phyloP scores from a whole-genome alignment of 495 filamentous ascomycete species.

The Schizothecium vesticola region DNA sequence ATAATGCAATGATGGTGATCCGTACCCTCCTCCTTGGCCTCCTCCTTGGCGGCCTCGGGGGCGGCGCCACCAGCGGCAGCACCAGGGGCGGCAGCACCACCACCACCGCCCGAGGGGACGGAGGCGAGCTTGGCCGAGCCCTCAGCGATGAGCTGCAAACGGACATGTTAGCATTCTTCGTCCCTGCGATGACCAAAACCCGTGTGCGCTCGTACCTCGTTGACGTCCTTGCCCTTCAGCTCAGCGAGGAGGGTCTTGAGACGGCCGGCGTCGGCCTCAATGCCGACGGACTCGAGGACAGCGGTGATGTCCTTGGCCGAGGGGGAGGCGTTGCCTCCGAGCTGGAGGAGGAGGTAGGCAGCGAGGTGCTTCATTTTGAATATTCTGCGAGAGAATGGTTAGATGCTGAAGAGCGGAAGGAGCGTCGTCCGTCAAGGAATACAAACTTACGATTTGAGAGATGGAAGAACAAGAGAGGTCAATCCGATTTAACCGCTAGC shows the following conservation, averaged over 20 bases:
- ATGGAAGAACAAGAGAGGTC: constrained; percentile 50
- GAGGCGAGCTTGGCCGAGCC: constrained; percentile 92
- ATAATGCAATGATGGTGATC: neutral
- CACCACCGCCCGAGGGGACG: constrained; percentile 87
- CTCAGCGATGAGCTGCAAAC: constrained; percentile 76
- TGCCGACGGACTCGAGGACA: constrained; percentile 90
- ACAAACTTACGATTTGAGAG: constrained; percentile 27
- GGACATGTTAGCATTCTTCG: constrained; percentile 22
- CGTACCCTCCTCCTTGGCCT: constrained; percentile 70
- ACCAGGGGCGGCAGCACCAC: constrained; percentile 50
- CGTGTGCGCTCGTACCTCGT: constrained; percentile 59
- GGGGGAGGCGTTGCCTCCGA: constrained; percentile 88
- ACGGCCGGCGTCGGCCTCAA: constrained; percentile 88
- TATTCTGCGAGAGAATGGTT: constrained; percentile 11
- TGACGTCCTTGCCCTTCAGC: constrained; percentile 96
- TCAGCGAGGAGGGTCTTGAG: constrained; percentile 79
- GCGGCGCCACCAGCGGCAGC: constrained; percentile 61
- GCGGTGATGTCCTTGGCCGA: constrained; percentile 82
- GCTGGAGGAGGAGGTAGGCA: constrained; percentile 93
- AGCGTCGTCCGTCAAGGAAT: neutral
- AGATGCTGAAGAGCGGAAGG: neutral
- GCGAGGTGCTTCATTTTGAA: constrained; percentile 99
- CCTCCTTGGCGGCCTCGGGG: constrained; percentile 62
- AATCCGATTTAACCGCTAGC: constrained; percentile 52
- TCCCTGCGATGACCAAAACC: neutral